phyloP scores from a whole-genome alignment of 768 basidiomycete species.

The Macrolepiota fuliginosa region DNA sequence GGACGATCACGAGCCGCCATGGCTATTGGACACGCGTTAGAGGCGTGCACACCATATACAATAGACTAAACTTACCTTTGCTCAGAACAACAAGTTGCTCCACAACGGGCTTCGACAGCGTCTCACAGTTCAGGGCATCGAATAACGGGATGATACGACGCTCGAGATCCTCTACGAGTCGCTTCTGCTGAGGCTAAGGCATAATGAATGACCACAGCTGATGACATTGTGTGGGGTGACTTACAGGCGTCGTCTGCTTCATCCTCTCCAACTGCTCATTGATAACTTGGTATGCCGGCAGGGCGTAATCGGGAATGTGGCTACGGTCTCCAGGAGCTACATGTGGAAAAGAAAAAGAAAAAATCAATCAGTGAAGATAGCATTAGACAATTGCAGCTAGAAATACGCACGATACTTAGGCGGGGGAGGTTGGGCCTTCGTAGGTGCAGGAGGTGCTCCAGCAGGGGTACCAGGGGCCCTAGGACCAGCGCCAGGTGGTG shows the following conservation, averaged over 20 bases:
- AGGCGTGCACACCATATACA: not conserved
- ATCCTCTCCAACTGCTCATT: slow-evolving; percentile 59
- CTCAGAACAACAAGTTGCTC: slow-evolving; percentile 71
- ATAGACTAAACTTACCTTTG: slow-evolving; percentile 51
- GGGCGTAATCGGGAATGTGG: slow-evolving; percentile 78
- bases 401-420: slow-evolving; percentile 44
- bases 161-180: slow-evolving; percentile 84
- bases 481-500: slow-evolving; percentile 18
- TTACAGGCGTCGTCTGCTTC: slow-evolving; percentile 74
- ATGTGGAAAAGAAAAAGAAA: slow-evolving; percentile 8
- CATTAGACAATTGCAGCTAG: not conserved
- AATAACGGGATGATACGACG: slow-evolving; percentile 83
- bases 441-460: slow-evolving; percentile 19
- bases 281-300: slow-evolving; percentile 67
- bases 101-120: slow-evolving; percentile 65
- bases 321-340: slow-evolving; percentile 86
- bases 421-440: slow-evolving; percentile 24
- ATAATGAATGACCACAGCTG: not conserved
- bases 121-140: slow-evolving; percentile 89
- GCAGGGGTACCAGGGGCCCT: slow-evolving; percentile 20
- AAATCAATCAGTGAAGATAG: slow-evolving; percentile 12
- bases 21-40: slow-evolving; percentile 41
- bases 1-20: slow-evolving; percentile 79
- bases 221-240: slow-evolving; percentile 25
- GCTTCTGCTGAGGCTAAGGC: slow-evolving; percentile 73